Base-by-base conservation (phyloP, 2,329 filamentous ascomycete genomes). In the Chaetomiaceae sp. region DNA sequence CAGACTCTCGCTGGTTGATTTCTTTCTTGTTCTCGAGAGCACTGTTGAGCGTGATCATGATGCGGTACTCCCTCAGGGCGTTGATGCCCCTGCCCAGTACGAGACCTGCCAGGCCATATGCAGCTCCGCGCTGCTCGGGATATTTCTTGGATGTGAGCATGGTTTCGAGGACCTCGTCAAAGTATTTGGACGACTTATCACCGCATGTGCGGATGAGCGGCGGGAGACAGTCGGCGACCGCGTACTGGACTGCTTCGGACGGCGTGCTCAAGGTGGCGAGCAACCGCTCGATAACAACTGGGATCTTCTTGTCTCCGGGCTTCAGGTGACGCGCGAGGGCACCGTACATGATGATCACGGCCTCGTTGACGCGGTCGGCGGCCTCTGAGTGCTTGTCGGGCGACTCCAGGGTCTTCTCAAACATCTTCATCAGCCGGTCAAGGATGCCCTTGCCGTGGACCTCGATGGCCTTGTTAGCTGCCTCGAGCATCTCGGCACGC, bases 11-110 rank as follows among this genome's bases (percentile, higher is more conserved):
- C 65, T 95, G 87, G 64, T 92, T 87, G 6, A 84, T 71, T 55
- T 96, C 92, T 65, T 95, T 97, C 70, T 95, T 97, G 69, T 96
- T 95, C 62, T 97, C 95, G n/a, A 86, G 78, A 4, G 89, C 90
- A 23, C 82, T 83, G 60, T 82, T 86, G 39, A 99, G 79, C 3
- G 83, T 85, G 27, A 86, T 83, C 73, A 97, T 81, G 55, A 99
- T 86, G 25, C 91, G 86, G 68, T 87, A 90, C 60, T 97, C 90
- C 55, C 86, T 82, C 35, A 99, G 72, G 3, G 89, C 80, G 16
- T 79, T 80, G 53, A 99, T 85, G 51, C 93, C 93, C 66, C 86
- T 85, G n/a, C 93, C 93, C 54, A 84, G 83, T 33, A 96, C 84
- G 51, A 99, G 82, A 52, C 93, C 95, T 50, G 89, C 92, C 49